Conservation (phyloP, 169 alveolate species). For the Amoebophrya sp. region DNA sequence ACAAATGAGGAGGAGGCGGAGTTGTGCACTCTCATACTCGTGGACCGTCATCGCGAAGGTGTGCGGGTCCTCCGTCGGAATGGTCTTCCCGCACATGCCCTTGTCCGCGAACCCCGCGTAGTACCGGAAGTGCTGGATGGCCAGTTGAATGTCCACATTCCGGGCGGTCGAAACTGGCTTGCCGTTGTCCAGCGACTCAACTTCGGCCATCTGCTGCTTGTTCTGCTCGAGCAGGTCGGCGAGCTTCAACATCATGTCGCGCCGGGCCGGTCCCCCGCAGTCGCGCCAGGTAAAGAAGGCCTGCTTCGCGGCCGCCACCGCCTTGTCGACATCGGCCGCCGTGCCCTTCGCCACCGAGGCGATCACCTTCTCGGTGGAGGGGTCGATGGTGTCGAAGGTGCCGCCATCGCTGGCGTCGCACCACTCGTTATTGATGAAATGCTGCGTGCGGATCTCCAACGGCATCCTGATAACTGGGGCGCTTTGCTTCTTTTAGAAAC, state of each 20-base stretch:
- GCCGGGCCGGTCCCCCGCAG: conserved; percentile 55
- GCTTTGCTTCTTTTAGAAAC: too few species aligned
- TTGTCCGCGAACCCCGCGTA: conserved; percentile 71
- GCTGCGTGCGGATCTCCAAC: conserved; percentile 48
- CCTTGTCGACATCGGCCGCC: conserved; percentile 65
- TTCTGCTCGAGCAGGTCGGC: conserved; percentile 65
- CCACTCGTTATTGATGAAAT: conserved; percentile 58
- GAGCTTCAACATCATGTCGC: conserved; percentile 55
- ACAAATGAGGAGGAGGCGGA: too few species aligned
- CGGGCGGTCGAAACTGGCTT: conserved; percentile 55
- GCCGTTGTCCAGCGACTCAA: conserved; percentile 73
- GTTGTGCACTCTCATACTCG: too few species aligned
- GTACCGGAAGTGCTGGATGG: conserved; percentile 45
- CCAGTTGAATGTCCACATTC: not conserved
- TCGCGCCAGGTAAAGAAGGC: conserved; percentile 69
- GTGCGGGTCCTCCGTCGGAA: conserved; percentile 39
- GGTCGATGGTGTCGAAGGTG: conserved; percentile 55
- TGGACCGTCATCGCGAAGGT: not conserved
- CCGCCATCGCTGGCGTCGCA: conserved; percentile 51
- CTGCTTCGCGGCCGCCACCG: conserved; percentile 67
- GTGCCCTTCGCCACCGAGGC: conserved; percentile 56
- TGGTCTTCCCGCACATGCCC: conserved; percentile 54
- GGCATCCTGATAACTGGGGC: too few species aligned
- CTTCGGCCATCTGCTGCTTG: conserved; percentile 62
- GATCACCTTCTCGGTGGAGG: conserved; percentile 61